Evolutionary conservation across 2,329 filamentous ascomycete species (phyloP).

Genomic region (Cytospora chrysosperma): DNA sequence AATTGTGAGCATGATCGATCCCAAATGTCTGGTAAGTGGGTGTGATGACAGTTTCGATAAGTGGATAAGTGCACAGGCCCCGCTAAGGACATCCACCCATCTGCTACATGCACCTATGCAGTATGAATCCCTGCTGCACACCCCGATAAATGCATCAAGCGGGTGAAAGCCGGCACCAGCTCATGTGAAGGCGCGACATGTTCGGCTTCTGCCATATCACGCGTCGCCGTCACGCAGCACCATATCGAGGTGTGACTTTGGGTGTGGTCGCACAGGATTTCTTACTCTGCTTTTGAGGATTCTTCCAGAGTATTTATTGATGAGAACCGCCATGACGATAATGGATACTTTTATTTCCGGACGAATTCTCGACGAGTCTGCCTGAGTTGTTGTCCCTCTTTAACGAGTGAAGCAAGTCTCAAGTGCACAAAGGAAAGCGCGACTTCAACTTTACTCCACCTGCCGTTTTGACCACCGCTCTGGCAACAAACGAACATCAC

Average conservation of each 20-base stretch:
- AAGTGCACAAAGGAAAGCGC: conserved; percentile 14
- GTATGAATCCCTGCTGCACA: too few species aligned
- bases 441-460: conserved; percentile 4
- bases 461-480: neutral
- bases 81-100: too few species aligned
- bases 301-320: conserved; percentile 11
- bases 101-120: too few species aligned
- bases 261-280: neutral
- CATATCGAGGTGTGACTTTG: conserved; percentile 18
- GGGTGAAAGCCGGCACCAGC: conserved; percentile 2
- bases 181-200: conserved; percentile 25
- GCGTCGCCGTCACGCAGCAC: conserved; percentile 20
- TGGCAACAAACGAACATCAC: neutral
- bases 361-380: neutral
- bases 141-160: conserved; percentile 5
- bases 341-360: neutral
- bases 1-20: neutral
- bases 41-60: neutral
- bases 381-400: neutral
- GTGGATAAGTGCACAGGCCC: neutral
- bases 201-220: conserved; percentile 11
- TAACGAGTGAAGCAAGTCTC: too few species aligned
- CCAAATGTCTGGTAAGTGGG: neutral
- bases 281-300: neutral
- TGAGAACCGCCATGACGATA: neutral